Evolutionary conservation across 768 basidiomycete genomes (phyloP).

Genomic region (Kondoa subrosea): DNA sequence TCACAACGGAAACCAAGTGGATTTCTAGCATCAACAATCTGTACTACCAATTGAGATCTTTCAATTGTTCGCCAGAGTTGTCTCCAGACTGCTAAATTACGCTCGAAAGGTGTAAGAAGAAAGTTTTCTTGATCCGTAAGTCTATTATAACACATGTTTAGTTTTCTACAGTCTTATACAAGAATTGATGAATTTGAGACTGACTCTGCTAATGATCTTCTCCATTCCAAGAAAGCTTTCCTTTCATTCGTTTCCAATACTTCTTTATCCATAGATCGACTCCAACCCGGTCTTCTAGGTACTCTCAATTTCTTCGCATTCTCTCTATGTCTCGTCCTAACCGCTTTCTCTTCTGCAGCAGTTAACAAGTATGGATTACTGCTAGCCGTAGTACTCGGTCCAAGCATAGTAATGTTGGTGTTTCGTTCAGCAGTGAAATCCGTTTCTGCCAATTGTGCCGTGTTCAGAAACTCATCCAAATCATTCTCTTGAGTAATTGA

Average conservation of each 20-base stretch:
- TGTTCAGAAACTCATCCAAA: slow-evolving; percentile 86
- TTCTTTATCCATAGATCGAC: slow-evolving; percentile 51
- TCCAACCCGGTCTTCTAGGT: slow-evolving; percentile 71
- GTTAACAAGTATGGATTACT: slow-evolving; percentile 72
- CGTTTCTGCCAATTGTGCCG: slow-evolving; percentile 80
- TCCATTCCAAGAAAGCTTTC: slow-evolving; percentile 80
- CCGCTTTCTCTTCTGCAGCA: slow-evolving; percentile 60
- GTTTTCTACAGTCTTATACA: background rate
- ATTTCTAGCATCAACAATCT: slow-evolving; percentile 92
- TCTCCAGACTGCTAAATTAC: slow-evolving; percentile 94
- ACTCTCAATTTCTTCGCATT: slow-evolving; percentile 63
- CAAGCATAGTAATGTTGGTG: slow-evolving; percentile 35
- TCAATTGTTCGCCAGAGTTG: slow-evolving; percentile 96
- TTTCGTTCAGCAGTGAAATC: slow-evolving; percentile 55
- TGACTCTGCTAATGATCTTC: slow-evolving; percentile 75
- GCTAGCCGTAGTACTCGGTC: slow-evolving; percentile 23
- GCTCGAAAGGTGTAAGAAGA: slow-evolving; percentile 88
- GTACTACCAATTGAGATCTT: slow-evolving; percentile 79
- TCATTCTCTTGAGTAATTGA: slow-evolving; percentile 93
- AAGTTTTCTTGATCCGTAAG: slow-evolving; percentile 58
- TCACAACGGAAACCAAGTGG: slow-evolving; percentile 82
- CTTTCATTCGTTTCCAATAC: slow-evolving; percentile 80
- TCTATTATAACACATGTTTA: slow-evolving; percentile 4
- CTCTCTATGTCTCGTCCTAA: slow-evolving; percentile 54
- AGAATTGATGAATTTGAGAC: no score